Evolutionary conservation across 169 alveolate species (phyloP).

Genomic region (Cytauxzoon felis): DNA sequence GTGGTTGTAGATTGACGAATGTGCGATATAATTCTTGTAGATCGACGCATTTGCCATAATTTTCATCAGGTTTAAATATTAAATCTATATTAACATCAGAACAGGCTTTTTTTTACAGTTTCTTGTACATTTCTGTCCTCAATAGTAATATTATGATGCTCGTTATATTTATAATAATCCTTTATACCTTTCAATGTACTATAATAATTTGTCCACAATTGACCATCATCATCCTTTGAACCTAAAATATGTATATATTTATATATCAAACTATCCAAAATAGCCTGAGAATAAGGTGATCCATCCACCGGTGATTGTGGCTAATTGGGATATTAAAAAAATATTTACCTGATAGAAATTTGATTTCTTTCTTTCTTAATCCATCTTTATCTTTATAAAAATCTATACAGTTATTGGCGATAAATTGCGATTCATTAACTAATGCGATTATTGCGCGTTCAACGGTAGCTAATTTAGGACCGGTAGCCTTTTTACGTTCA

Average conservation of each 20-base stretch:
- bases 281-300: no score
- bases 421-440: slow-evolving; percentile 43
- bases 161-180: slow-evolving; percentile 63
- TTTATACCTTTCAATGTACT: slow-evolving; percentile 63
- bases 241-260: no score
- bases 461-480: slow-evolving; percentile 48
- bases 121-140: slow-evolving; percentile 53
- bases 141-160: slow-evolving; percentile 46
- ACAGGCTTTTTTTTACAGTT: slow-evolving; percentile 56
- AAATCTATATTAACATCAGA: slow-evolving; percentile 53
- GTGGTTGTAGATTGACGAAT: slow-evolving; percentile 70
- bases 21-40: slow-evolving; percentile 66
- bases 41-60: slow-evolving; percentile 71
- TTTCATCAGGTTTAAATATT: slow-evolving; percentile 75
- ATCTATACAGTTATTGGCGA: slow-evolving; percentile 44
- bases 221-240: slow-evolving; percentile 48
- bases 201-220: slow-evolving; percentile 77
- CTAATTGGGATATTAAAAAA: no score
- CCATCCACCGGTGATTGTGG: no score
- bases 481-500: slow-evolving; percentile 55
- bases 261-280: no score
- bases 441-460: slow-evolving; percentile 56
- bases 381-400: slow-evolving; percentile 59
- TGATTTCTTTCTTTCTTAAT: slow-evolving; percentile 56
- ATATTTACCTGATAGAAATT: slow-evolving; percentile 51